Evolutionary conservation across 306 rosid species (phyloP), one percentile per base, ranked within the genome.

Genomic region (Biancaea sappan): DNA sequence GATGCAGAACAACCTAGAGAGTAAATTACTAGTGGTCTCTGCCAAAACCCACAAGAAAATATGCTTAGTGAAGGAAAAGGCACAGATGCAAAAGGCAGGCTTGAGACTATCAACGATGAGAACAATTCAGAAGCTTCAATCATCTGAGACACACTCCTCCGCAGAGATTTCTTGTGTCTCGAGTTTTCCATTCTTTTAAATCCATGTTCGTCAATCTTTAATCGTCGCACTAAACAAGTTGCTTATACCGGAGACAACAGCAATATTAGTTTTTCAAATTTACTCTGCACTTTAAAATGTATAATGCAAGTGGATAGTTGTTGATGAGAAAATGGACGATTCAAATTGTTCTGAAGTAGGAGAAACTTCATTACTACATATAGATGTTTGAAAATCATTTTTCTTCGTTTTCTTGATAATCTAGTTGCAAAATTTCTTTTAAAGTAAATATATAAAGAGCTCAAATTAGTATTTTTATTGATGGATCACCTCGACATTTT

Each of bases 1-100:
- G 51, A 14, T 78, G 62, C 87, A 89, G 97, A 72, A 34, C 53
- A 69, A 84, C 56, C 84, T 87, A 37, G 94, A 87, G 73, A 87
- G 84, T 57, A 78, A 86, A 47, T 88, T 78, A 31, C 65, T 54
- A 21, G 70, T 52, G 78, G 87, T 82, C 9, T 64, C 83, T 37
- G 79, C 68, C 3, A 85, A 73, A 77, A 81, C 90, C 38, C 69
- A 80, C 6, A 72, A 66, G 75, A 85, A 52, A 72, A 72, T 89
- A 68, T 44, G 67, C 78, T 9, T 22, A 0, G 74, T 85, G 28
- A 89, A 82, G 79, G 81, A 81, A 38, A 81, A 84, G 78, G 91
- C 94, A 57, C 78, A 85, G 65, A 82, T 66, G 86, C 84, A 80
- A 66, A 84, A 73, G 70, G 14, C 48, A 18, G 75, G 69, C 21